Conservation (phyloP, 2,329 filamentous ascomycete genomes). For the Aureobasidium pullulans region DNA sequence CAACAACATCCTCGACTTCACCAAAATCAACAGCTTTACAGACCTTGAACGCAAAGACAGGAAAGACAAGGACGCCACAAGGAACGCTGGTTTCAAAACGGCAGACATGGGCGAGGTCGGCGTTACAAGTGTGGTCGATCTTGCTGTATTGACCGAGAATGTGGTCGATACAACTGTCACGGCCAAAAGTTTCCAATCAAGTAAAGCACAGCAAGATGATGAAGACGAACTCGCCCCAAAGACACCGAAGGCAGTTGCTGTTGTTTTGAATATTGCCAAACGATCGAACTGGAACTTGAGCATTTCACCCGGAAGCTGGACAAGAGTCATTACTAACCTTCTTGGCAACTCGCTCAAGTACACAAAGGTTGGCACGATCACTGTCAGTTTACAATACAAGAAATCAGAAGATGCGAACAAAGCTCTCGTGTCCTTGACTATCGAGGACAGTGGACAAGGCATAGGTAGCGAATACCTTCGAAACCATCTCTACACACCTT, state of each 20-base stretch:
- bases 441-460: slow-evolving; percentile 28
- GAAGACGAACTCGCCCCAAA: slow-evolving; percentile 7
- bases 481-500: slow-evolving; percentile 27
- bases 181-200: slow-evolving; percentile 12
- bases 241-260: slow-evolving; percentile 24
- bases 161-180: slow-evolving; percentile 16
- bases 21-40: slow-evolving; percentile 34
- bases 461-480: slow-evolving; percentile 26
- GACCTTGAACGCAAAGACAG: slow-evolving; percentile 8
- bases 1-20: slow-evolving; percentile 35
- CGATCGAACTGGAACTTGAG: slow-evolving; percentile 33
- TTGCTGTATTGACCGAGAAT: slow-evolving; percentile 22
- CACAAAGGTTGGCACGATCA: slow-evolving; percentile 32
- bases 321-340: slow-evolving; percentile 41
- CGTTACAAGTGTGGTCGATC: slow-evolving; percentile 16
- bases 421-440: slow-evolving; percentile 11
- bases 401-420: not conserved
- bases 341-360: slow-evolving; percentile 44
- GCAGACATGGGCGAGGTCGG: slow-evolving; percentile 14
- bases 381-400: slow-evolving; percentile 18
- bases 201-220: not conserved
- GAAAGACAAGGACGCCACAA: slow-evolving; percentile 6
- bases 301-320: slow-evolving; percentile 37
- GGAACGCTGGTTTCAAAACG: slow-evolving; percentile 7
- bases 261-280: slow-evolving; percentile 34